Evolutionary conservation across 1,139 yeast genomes (phyloP), one percentile per base, ranked within the genome.

Genomic region (Kodamaea sp.): DNA sequence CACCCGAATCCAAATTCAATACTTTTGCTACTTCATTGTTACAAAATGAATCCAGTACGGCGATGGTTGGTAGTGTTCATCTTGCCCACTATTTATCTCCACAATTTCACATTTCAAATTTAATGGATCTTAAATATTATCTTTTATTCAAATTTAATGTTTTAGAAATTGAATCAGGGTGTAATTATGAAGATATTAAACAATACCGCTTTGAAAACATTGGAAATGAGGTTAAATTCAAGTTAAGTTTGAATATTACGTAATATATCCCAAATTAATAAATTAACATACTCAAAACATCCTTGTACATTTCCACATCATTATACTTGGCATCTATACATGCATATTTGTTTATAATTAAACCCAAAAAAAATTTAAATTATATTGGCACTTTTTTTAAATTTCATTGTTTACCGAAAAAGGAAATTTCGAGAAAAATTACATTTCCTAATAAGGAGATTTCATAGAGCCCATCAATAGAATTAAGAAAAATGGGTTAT

Each of bases 61-160:
- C 46, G 26, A 41, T 63, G 2, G 55, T 55, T 42, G 70, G 67
- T 6, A 47, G 46, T 27, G 40, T 70, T 7, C 60, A 65, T 45
- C 50, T 71, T 29, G 71, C 76, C 1, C 48, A 50, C 23, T 54
- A 51, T 39, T 43, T 67, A 32, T 50, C 66, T 7, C 67, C 62
- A 38, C 73, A 67, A 41, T 70, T 70, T 48, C 70, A 64, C 48
- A 55, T 69, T 40, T 55, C 65, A 2, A 45, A 55, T 8, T 58
- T 70, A 11, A 58, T 70, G 65, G 67, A 65, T 44, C 53, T 71
- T 36, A 62, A 61, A 36, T 70, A 70, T 45, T 63, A 46, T 38
- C 45, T 69, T 32, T 70, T 65, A 20, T 68, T 70, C 47, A 66
- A 65, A 43, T 68, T 70, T 42, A 67, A 62, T 46, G 48, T 70